Evolutionary conservation across 1,139 yeast genomes (phyloP), one percentile per base, ranked within the genome.

Genomic region (Meyerozyma elateridarum): DNA sequence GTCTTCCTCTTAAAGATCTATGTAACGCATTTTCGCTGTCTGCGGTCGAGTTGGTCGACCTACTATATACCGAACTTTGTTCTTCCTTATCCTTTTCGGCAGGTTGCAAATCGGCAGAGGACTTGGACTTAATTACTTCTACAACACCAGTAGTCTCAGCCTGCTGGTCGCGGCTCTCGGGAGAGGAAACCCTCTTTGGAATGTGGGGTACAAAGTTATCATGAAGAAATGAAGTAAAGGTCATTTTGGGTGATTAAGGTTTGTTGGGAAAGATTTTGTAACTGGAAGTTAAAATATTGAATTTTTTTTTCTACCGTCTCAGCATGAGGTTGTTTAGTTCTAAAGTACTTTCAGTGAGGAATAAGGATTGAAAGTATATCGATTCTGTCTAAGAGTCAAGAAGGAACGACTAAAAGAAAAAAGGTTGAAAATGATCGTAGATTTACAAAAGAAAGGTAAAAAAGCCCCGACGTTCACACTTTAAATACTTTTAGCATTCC

Each of bases 151-250:
- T 19, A 8, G 8, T 8, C 21, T 19, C 21, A 19, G 8, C 21
- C 8, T 19, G 21, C 8, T 19, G 21, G 8, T 18, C 20, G 9
- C 20, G 20, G 12, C 18, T 12, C 4, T 24, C 27, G 18, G 4
- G 9, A 12, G 27, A 24, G 8, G 17, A 9, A 13, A 18, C 9
- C 18, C 30, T 28, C 14, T 32, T 36, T 4, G 48, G 49, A 5
- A 42, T 18, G 12, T 32, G 44, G 9, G 52, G 52, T 7, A 47
- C 39, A 30, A 47, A 47, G 30, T 45, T 47, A 19, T 47, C 47
- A 20, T 32, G 30, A 4, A 46, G 28, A 30, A 47, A 46, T 6
- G 35, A 24, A 1, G 18, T n/a, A 13, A 46, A 8, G 3, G 35
- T 31, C 49, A 45, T 45, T 6, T 22, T 25, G 28, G 25, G 13